Base-by-base conservation (phyloP, 192 early-diverging fungal species). In the Linnemannia schmuckeri region DNA sequence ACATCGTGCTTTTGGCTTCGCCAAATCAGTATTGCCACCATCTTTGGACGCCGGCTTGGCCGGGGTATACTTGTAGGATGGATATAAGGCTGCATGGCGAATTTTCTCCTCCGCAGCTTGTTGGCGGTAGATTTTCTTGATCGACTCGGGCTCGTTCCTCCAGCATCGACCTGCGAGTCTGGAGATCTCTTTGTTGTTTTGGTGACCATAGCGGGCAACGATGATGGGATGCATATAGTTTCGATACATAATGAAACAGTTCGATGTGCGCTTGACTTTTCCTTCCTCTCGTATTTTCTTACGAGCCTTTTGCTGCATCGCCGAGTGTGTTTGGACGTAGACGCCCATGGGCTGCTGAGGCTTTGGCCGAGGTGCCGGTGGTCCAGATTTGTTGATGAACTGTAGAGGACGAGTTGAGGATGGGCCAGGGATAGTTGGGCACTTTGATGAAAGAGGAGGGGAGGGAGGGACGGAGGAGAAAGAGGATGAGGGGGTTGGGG, bases 231-330 rank as follows among this genome's bases (percentile, higher is more conserved):
- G 91, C 69, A 93, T 90, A 12, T 91, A 87, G 55, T 90, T 85
- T 42, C 93, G 91, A 79, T 88, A 94, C 9, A 82, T 78, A 71
- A 94, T 88, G 46, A 94, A 94, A 24, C 90, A 93, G 54, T 93
- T 93, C 22, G 75, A 70, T 18, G 52, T 18, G 2, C 79, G 78
- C 47, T 87, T 87, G 37, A 78, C 69, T 49, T 87, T 87, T 12
- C 79, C 84, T 10, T 69, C 72, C 15, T 87, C 79, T 2, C 84
- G 70, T 20, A 55, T n/a, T 63, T 80, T 55, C 30, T 77, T 87
- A 3, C 84, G 52, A 2, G 70, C 71, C 40, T 77, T 80, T 75
- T 87, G 84, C 38, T 81, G 78, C 15, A 54, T 73, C 3, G 84
- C 84, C 13, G 84, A 81, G 10, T 72, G 46, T 0, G 79, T 73